These are phyloP conservation scores for Viridothelium virens DNA, from an alignment of 495 filamentous ascomycete genomes.

Conservation along the genomic window DNA sequence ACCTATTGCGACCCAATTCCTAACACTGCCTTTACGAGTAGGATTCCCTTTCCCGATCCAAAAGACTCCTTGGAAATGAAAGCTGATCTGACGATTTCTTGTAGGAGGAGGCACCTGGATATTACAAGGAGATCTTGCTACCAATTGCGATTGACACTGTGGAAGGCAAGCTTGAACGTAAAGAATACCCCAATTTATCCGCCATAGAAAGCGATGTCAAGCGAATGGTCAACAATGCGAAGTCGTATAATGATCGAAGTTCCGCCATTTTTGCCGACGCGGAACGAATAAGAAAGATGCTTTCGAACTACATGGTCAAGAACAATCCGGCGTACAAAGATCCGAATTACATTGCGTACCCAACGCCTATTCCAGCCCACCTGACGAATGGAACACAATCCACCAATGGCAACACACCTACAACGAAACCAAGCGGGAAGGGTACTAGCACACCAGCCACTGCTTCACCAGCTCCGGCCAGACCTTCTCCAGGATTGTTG, in stretches of 20 bases:
- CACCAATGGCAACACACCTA: constrained; percentile 18
- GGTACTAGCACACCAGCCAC: neutral
- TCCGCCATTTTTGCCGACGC: constrained; percentile 64
- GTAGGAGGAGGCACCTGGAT: constrained; percentile 54
- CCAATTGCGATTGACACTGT: constrained; percentile 71
- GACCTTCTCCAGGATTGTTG: neutral
- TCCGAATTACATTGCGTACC: constrained; percentile 50
- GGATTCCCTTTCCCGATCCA: constrained; percentile 3
- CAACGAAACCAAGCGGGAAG: constrained; percentile 12
- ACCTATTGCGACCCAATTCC: constrained; percentile 62
- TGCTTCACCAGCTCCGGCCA: neutral
- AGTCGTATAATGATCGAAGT: constrained; percentile 58
- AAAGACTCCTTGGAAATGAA: neutral
- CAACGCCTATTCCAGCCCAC: constrained; percentile 53
- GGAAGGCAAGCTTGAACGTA: constrained; percentile 56
- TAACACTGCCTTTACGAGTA: constrained; percentile 54
- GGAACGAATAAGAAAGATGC: constrained; percentile 63
- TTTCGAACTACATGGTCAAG: constrained; percentile 67
- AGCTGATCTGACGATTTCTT: neutral
- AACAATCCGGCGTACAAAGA: constrained; percentile 64
- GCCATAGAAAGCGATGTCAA: constrained; percentile 66
- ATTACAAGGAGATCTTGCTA: constrained; percentile 62
- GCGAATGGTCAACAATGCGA: constrained; percentile 69
- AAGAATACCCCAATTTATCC: constrained; percentile 55
- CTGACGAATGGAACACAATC: constrained; percentile 8